Evolutionary conservation across 1,139 yeast genomes (phyloP).

Genomic region (Candida frijolesensis): DNA sequence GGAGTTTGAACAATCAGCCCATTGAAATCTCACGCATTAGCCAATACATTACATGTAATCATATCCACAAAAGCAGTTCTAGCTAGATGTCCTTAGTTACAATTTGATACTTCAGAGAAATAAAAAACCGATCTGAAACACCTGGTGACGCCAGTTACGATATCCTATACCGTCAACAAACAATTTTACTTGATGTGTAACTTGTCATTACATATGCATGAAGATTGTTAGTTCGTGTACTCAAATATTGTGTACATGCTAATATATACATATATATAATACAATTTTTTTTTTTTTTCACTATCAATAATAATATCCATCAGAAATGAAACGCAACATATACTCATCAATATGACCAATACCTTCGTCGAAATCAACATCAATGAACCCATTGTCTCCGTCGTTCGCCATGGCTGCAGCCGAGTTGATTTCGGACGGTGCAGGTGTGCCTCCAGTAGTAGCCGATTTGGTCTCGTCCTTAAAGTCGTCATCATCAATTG

Average conservation of each 20-base stretch:
- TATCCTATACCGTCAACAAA: too few relatives aligned
- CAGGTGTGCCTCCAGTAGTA: conserved; percentile 41
- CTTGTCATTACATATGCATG: too few relatives aligned
- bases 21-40: too few relatives aligned
- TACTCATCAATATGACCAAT: conserved; percentile 94
- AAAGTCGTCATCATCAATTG: conserved; percentile 84
- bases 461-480: conserved; percentile 37
- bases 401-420: conserved; percentile 16
- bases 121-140: too few relatives aligned
- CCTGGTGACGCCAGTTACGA: too few relatives aligned
- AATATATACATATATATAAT: conserved; percentile 4
- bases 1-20: too few relatives aligned
- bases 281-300: not conserved
- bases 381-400: conserved; percentile 31
- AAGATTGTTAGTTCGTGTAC: not conserved
- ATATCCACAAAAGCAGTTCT: too few relatives aligned
- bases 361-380: conserved; percentile 68
- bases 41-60: too few relatives aligned
- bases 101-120: too few relatives aligned
- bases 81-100: too few relatives aligned
- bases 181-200: too few relatives aligned
- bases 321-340: conserved; percentile 88
- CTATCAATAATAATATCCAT: conserved; percentile 46
- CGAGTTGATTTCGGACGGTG: conserved; percentile 20
- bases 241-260: not conserved